Conservation (phyloP, 305 asterid genomes). For the Rubia occidens region DNA sequence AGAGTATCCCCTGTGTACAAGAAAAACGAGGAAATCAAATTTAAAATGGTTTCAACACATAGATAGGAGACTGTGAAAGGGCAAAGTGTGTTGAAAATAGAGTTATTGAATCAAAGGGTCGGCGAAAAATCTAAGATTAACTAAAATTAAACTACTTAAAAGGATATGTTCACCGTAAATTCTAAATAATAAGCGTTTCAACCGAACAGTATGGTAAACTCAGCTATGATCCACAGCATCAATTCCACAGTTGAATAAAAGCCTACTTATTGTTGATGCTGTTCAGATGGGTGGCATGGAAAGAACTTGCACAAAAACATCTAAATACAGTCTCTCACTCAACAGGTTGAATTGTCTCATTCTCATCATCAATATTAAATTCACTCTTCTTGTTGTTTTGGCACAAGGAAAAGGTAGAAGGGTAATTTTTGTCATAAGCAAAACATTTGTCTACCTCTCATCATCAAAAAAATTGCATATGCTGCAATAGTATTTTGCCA, state of each 20-base stretch:
- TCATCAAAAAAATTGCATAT: slow-evolving; percentile 46
- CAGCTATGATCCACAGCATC: not conserved
- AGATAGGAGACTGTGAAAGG: not conserved
- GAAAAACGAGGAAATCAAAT: not conserved
- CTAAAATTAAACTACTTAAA: not conserved
- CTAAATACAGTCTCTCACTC: not conserved
- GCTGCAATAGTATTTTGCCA: slow-evolving; percentile 39
- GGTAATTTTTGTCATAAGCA: not conserved
- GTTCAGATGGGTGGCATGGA: not conserved
- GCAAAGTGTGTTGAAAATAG: no score
- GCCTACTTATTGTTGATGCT: not conserved
- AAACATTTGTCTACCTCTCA: slow-evolving; percentile 31
- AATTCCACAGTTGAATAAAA: not conserved
- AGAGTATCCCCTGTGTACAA: not conserved
- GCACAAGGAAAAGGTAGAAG: not conserved
- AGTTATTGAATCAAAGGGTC: not conserved
- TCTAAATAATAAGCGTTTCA: not conserved
- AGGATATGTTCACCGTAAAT: not conserved
- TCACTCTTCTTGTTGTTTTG: not conserved
- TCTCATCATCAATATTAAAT: not conserved
- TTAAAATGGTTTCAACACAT: not conserved
- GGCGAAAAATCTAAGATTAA: not conserved
- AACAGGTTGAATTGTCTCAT: not conserved
- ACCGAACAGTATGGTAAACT: not conserved
- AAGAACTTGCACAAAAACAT: not conserved